Conservation (phyloP, 306 rosid species). For the Prinsepia uniflora region DNA sequence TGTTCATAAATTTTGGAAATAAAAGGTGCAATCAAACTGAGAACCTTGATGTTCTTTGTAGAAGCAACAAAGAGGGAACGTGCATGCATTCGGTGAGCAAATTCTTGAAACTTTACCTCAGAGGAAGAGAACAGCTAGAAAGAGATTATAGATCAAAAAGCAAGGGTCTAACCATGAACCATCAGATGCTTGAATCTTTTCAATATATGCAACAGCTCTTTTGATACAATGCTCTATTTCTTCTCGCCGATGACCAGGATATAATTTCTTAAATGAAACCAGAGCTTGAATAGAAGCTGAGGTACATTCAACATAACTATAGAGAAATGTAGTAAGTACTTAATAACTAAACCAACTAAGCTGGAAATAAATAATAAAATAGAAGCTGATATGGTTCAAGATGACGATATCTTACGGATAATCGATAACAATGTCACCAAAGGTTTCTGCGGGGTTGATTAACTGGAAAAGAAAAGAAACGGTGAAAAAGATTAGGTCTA, state of each 20-base stretch:
- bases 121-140: slow-evolving; percentile 4
- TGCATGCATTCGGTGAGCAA: slow-evolving; percentile 11
- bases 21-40: slow-evolving; percentile 19
- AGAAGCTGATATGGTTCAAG: slow-evolving; percentile 25
- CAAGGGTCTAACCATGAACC: slow-evolving; percentile 76
- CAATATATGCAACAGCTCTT: slow-evolving; percentile 50
- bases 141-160: slow-evolving; percentile 10
- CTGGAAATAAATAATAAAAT: background rate
- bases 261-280: slow-evolving; percentile 46
- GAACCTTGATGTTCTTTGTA: slow-evolving; percentile 8
- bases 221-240: slow-evolving; percentile 58
- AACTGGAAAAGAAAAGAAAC: slow-evolving; percentile 48
- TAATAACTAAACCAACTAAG: background rate
- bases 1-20: slow-evolving; percentile 39
- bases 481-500: slow-evolving; percentile 15
- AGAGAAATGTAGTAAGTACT: slow-evolving; percentile 8
- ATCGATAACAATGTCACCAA: slow-evolving; percentile 95
- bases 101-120: slow-evolving; percentile 6
- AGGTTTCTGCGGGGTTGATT: slow-evolving; percentile 91
- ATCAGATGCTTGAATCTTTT: slow-evolving; percentile 60
- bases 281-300: slow-evolving; percentile 88
- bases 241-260: slow-evolving; percentile 60
- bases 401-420: slow-evolving; percentile 65
- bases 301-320: slow-evolving; percentile 84
- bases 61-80: background rate